Percentiles rank a stretch among this genome's conserved stretches.
phyloP scores from a whole-genome alignment of 2,329 filamentous ascomycete genomes.

The Trichoderma atroviride region DNA sequence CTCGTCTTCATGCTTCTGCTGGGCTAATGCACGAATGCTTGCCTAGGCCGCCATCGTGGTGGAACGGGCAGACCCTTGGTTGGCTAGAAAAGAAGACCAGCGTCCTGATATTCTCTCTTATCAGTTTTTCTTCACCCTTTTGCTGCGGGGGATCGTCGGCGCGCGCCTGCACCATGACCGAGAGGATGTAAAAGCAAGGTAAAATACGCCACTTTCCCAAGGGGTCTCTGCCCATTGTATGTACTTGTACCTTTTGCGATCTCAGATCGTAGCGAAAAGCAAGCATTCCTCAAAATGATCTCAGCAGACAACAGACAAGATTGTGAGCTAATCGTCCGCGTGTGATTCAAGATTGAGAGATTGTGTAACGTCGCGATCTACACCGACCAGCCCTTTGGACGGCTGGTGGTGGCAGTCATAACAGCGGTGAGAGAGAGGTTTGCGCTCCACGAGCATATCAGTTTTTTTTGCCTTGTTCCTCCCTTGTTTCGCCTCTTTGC shows the following conservation, averaged over 20 bases:
- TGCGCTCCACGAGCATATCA: background rate
- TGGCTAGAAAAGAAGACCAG: constrained; percentile 16
- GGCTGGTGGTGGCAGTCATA: constrained; percentile 3
- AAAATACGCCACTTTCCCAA: constrained; percentile 18
- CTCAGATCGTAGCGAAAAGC: background rate
- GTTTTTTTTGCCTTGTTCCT: background rate
- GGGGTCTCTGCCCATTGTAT: background rate
- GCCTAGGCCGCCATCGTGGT: constrained; percentile 9
- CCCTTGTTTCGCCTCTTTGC: background rate
- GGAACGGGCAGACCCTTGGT: constrained; percentile 14
- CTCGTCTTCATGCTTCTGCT: constrained; percentile 24
- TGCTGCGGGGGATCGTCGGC: constrained; percentile 25
- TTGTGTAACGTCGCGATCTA: background rate
- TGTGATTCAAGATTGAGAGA: constrained; percentile 7
- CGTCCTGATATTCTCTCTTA: background rate
- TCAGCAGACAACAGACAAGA: background rate
- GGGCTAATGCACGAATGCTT: constrained; percentile 26
- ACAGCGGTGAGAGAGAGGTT: constrained; percentile 10
- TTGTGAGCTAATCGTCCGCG: background rate
- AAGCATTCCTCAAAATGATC: background rate
- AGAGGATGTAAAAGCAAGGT: constrained; percentile 6
- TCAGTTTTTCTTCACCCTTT: constrained; percentile 1
- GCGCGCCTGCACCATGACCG: constrained; percentile 8
- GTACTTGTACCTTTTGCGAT: background rate
- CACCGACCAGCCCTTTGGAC: too few species aligned